A percentile compares a stretch with the other conserved stretches of the same genome.
Evolutionary conservation across 2,329 filamentous ascomycete genomes (phyloP).

Genomic region (Aureobasidium zeae): DNA sequence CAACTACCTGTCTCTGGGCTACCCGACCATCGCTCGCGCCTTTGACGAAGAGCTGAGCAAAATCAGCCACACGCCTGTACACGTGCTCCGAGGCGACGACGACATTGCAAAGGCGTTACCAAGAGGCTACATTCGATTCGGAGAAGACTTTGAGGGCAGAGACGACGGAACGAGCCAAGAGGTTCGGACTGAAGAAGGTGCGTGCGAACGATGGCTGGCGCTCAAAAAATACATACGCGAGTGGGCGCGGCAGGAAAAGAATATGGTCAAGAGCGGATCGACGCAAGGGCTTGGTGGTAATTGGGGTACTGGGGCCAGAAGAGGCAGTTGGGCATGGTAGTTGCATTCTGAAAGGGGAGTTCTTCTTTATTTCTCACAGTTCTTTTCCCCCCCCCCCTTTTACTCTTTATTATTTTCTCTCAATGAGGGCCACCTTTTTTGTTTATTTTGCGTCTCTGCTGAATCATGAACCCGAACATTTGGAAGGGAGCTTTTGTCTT

Average conservation of each 20-base stretch:
- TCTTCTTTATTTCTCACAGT: background rate
- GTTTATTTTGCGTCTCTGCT: too few species aligned
- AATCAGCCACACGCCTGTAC: slow-evolving; percentile 61
- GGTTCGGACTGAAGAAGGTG: slow-evolving; percentile 31
- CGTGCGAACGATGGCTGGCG: slow-evolving; percentile 72
- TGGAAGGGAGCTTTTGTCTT: too few species aligned
- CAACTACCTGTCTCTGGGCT: slow-evolving; percentile 90
- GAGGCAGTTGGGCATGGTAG: slow-evolving; percentile 40
- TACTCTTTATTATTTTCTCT: background rate
- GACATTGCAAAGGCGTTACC: slow-evolving; percentile 45
- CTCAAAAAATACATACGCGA: slow-evolving; percentile 75
- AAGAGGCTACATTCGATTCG: slow-evolving; percentile 62
- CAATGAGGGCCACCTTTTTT: too few species aligned
- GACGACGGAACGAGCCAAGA: slow-evolving; percentile 32
- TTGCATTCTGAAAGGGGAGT: background rate
- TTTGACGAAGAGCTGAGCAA: slow-evolving; percentile 81
- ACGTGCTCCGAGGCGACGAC: slow-evolving; percentile 65
- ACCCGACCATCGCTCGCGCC: slow-evolving; percentile 70
- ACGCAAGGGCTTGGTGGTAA: slow-evolving; percentile 23
- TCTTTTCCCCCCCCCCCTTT: background rate
- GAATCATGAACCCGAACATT: too few species aligned
- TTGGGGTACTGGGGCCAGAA: slow-evolving; percentile 37
- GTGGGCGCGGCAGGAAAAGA: slow-evolving; percentile 81
- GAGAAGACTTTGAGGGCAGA: slow-evolving; percentile 35
- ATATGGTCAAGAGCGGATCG: slow-evolving; percentile 40